phyloP scores from a whole-genome alignment of 352 stramenopile genomes.

The Phytophthora capsici region DNA sequence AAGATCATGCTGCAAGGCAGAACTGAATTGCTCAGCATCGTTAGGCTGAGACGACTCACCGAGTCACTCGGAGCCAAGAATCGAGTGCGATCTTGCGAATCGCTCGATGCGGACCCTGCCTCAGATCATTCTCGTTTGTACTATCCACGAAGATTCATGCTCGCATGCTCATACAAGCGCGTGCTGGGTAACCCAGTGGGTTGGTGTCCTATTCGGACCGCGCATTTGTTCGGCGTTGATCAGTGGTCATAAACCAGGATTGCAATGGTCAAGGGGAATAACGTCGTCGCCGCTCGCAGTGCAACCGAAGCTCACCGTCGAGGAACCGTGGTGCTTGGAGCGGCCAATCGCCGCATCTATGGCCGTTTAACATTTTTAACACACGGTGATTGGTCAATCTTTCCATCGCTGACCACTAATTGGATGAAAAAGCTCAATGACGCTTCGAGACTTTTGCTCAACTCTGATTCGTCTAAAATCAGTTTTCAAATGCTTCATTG shows the following conservation, averaged over 20 bases:
- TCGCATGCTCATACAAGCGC: not conserved
- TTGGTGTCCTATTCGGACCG: not conserved
- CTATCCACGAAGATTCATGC: not conserved
- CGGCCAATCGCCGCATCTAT: constrained; percentile 8
- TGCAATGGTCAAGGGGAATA: not conserved
- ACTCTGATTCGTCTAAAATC: too few relatives aligned
- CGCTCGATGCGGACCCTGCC: constrained; percentile 4
- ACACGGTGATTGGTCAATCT: constrained; percentile 5
- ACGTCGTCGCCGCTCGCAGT: constrained; percentile 8
- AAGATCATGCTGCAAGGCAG: too few relatives aligned
- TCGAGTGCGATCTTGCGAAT: constrained; percentile 8
- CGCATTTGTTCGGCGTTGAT: constrained; percentile 22
- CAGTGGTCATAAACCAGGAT: constrained; percentile 19
- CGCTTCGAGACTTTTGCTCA: not conserved
- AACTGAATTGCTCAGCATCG: too few relatives aligned
- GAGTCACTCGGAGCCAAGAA: too few relatives aligned
- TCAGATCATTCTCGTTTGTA: not conserved
- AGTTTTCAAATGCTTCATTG: too few relatives aligned
- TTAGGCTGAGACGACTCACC: not conserved
- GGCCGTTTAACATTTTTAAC: constrained; percentile 30
- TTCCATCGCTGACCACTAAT: not conserved
- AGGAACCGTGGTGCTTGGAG: constrained; percentile 11
- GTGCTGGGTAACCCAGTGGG: too few relatives aligned
- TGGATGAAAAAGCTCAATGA: constrained; percentile 12
- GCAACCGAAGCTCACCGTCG: constrained; percentile 22